Evolutionary conservation across 2,329 filamentous ascomycete species (phyloP).

Genomic region (Fusarium mexicanum): DNA sequence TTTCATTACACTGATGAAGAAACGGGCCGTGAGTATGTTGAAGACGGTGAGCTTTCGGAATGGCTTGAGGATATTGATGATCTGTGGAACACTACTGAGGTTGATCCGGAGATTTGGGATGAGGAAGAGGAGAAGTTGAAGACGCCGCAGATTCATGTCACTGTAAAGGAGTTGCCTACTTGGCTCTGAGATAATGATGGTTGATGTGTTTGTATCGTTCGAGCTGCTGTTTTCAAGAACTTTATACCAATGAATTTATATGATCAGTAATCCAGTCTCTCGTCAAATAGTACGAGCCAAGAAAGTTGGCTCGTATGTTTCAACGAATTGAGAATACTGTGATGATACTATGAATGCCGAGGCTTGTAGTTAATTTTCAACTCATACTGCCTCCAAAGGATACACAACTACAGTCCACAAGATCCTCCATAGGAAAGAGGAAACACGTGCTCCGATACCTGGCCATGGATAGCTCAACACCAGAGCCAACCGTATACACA

Average conservation of each 20-base stretch:
- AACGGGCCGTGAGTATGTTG: background rate
- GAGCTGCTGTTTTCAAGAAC: background rate
- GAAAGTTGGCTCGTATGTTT: too few relatives aligned
- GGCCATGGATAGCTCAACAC: background rate
- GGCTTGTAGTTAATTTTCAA: too few relatives aligned
- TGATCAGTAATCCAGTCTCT: background rate
- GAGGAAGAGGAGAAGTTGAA: background rate
- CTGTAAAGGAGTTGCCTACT: background rate
- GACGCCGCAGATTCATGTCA: constrained; percentile 2
- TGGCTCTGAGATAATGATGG: background rate
- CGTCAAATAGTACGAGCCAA: too few relatives aligned
- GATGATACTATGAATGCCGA: background rate
- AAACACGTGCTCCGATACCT: background rate
- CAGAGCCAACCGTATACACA: background rate
- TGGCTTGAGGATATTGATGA: constrained; percentile 26
- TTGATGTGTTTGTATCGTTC: background rate
- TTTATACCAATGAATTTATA: background rate
- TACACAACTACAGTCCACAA: background rate
- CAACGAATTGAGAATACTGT: background rate
- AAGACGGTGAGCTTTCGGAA: constrained; percentile 9
- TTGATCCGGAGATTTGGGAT: constrained; percentile 14
- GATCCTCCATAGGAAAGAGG: background rate
- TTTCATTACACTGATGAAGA: constrained; percentile 6
- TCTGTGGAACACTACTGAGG: constrained; percentile 6
- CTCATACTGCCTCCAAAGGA: too few relatives aligned